These are phyloP conservation scores for Vitis labrusca DNA, from an alignment of 164 flowering plant genomes.

Conservation along the genomic window DNA sequence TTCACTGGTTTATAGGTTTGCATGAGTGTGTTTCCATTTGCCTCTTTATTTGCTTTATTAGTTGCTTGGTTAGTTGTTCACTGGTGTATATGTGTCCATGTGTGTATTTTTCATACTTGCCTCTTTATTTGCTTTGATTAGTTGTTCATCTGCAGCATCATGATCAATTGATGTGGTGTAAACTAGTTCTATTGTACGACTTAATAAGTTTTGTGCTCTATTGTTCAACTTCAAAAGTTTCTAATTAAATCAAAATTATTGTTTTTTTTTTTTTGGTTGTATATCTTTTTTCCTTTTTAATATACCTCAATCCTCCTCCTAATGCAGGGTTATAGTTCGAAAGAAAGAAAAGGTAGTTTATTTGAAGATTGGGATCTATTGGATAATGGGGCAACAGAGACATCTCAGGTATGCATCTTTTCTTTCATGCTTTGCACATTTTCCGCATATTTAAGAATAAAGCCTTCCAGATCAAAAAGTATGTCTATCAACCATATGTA, in stretches of 20 bases:
- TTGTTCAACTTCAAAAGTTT: no score
- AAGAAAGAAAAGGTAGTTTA: conserved; percentile 56
- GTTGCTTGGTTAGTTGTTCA: neutral
- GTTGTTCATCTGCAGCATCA: conserved; percentile 1
- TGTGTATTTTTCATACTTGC: no score
- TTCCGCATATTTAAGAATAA: neutral
- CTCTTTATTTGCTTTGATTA: neutral
- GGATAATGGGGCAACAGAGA: conserved; percentile 61
- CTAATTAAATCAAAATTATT: neutral
- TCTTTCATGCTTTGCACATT: conserved; percentile 1
- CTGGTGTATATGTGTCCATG: neutral
- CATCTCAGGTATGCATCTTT: conserved; percentile 58
- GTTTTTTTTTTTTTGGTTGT: neutral
- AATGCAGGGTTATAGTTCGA: conserved; percentile 82
- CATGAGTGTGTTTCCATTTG: neutral
- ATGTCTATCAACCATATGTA: neutral
- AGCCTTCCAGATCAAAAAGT: neutral
- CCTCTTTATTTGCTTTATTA: neutral
- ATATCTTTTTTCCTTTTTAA: neutral
- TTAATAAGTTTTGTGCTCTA: neutral
- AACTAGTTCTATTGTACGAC: neutral
- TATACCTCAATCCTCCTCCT: neutral
- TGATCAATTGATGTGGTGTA: neutral
- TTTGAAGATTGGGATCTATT: conserved; percentile 96
- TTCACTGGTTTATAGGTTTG: neutral